Conservation (phyloP, 202 grass and related monocot genomes). For the Cymbopogon flexuosus region DNA sequence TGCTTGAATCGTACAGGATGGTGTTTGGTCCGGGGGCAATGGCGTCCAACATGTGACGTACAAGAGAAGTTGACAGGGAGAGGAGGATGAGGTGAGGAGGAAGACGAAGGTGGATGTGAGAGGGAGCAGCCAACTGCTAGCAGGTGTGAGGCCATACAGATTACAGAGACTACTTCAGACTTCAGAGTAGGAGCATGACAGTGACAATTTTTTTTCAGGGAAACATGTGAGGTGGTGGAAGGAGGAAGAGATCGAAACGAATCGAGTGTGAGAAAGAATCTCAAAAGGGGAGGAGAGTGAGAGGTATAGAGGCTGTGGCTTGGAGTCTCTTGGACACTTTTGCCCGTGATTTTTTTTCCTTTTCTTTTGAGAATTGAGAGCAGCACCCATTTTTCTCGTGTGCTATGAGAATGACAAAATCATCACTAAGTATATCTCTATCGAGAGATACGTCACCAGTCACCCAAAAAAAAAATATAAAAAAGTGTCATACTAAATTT, state of each 20-base stretch:
- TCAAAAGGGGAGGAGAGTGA: not conserved
- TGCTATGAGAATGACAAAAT: not conserved
- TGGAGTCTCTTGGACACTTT: not conserved
- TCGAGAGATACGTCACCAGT: not conserved
- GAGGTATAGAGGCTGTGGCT: not conserved
- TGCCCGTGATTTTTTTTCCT: not conserved
- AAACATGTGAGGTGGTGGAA: not conserved
- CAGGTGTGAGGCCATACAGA: slow-evolving; percentile 7
- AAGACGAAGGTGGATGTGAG: not conserved
- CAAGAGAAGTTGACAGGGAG: slow-evolving; percentile 25
- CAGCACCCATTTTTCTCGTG: not conserved
- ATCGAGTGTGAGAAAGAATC: not conserved
- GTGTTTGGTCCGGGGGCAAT: slow-evolving; percentile 9
- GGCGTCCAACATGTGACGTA: slow-evolving; percentile 44
- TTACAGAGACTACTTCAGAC: not conserved
- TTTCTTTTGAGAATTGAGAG: not conserved
- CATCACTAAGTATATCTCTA: not conserved
- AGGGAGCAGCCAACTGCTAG: slow-evolving; percentile 23
- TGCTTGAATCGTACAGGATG: slow-evolving; percentile 41
- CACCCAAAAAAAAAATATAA: not conserved
- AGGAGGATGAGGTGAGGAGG: not conserved
- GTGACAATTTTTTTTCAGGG: not conserved
- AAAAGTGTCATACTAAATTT: no score
- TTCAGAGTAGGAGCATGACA: slow-evolving; percentile 26
- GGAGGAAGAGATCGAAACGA: not conserved